Evolutionary conservation across 805 yeast species (phyloP).

Genomic region (Candida railenensis): DNA sequence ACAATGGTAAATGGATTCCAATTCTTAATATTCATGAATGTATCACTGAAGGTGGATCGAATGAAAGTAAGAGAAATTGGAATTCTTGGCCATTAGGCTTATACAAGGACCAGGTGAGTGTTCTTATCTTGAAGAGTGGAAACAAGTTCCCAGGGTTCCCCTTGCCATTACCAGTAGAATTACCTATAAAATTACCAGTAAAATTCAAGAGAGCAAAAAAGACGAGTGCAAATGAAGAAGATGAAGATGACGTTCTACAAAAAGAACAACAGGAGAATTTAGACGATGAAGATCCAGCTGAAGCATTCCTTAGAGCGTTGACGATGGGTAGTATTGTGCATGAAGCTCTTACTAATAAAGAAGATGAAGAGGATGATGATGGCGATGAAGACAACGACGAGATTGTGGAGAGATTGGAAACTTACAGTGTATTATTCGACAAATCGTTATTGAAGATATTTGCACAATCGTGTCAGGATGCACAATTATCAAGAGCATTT

Average conservation of each 20-base stretch:
- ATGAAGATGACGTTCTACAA: constrained; percentile 10
- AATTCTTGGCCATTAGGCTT: constrained; percentile 88
- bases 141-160: constrained; percentile 76
- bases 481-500: constrained; percentile 62
- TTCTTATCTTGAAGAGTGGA: constrained; percentile 70
- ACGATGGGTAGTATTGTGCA: constrained; percentile 60
- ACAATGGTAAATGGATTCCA: constrained; percentile 87
- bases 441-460: constrained; percentile 74
- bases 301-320: constrained; percentile 58
- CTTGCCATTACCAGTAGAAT: constrained; percentile 76
- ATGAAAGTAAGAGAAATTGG: constrained; percentile 49
- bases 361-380: constrained; percentile 17
- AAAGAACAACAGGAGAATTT: constrained; percentile 9
- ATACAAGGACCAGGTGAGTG: constrained; percentile 64
- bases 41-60: constrained; percentile 47
- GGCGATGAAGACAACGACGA: constrained; percentile 26
- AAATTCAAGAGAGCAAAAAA: constrained; percentile 22
- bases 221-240: constrained; percentile 25
- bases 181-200: constrained; percentile 70
- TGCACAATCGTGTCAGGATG: constrained; percentile 69
- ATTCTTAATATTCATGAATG: constrained; percentile 57
- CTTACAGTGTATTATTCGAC: constrained; percentile 62
- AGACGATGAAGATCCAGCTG: constrained; percentile 52
- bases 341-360: constrained; percentile 45
- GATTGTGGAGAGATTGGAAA: constrained; percentile 49